Percentiles rank a stretch among this genome's conserved stretches.
Evolutionary conservation across 2,329 filamentous ascomycete species (phyloP).

Genomic region (Cladosporium sphaerospermum): DNA sequence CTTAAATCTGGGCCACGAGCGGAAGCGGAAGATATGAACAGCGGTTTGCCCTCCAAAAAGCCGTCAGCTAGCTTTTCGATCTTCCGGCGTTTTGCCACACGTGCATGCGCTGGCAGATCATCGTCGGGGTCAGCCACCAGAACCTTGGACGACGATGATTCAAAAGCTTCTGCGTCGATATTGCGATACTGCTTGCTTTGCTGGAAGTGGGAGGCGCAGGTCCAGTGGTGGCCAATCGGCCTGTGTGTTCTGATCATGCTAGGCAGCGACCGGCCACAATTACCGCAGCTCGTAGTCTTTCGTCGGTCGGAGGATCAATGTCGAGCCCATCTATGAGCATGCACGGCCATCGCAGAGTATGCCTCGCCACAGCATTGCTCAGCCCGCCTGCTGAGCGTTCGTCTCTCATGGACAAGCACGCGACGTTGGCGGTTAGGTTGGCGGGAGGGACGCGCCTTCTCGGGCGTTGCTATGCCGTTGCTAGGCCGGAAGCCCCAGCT

Average conservation of each 20-base stretch:
- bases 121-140: constrained; percentile 54
- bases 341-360: no score
- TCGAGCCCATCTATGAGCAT: no score
- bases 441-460: background rate
- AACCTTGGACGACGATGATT: constrained; percentile 31
- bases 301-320: no score
- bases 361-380: no score
- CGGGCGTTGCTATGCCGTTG: background rate
- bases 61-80: constrained; percentile 55
- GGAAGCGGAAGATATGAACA: constrained; percentile 53
- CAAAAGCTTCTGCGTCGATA: constrained; percentile 21
- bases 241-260: constrained; percentile 26
- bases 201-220: constrained; percentile 26
- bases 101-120: constrained; percentile 46
- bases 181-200: constrained; percentile 23
- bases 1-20: constrained; percentile 9
- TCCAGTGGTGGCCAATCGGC: constrained; percentile 26
- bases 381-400: no score
- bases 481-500: background rate
- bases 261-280: background rate
- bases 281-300: no score
- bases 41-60: constrained; percentile 52
- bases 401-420: background rate
- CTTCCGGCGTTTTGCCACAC: constrained; percentile 46
- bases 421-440: background rate